Base-by-base conservation (phyloP, 306 rosid genomes). In the Erythrophleum fordii region DNA sequence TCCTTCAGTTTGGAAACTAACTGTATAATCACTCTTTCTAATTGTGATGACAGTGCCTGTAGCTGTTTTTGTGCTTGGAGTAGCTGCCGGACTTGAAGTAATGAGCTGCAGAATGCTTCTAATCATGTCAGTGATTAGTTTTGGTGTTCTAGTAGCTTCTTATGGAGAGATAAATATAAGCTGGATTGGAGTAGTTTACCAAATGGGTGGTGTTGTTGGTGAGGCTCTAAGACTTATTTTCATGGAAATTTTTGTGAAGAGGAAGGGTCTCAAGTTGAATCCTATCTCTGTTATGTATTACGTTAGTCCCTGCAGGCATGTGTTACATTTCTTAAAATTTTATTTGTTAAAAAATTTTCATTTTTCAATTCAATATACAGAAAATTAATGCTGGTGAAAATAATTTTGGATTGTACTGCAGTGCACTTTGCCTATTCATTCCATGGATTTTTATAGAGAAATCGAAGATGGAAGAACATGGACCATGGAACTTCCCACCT, bases 191-290 rank as follows among this genome's bases (percentile, higher is more conserved):
- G 99, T 95, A 41, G 98, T 93, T 86, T 95, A 95, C 78, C 99
- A 95, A 83, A 91, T 95, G 99, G 99, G 98, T 58, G 99, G 99
- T 80, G 99, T 95, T 61, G 90, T 95, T 76, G 98, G 98, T 71
- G 99, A 95, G 92, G 99, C 99, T 83, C 86, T 95, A 16, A 89
- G 98, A 87, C 98, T 95, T 81, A 95, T 95, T 80, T 95, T 95
- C 86, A 92, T 95, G 99, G 99, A 95, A 88, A 95, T 95, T 85
- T 88, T 95, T 64, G 99, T 95, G 75, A 95, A 95, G 85, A 89
- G 90, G 82, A 95, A 93, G 85, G 99, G 99, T 84, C 97, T 95
- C 68, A 95, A 92, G 83, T 83, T 95, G 82, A 95, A 93, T 77
- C 98, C 99, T 55, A 82, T 95, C 76, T 93, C 99, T 10, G 87